These are phyloP conservation scores for Russula emetica DNA, from an alignment of 768 basidiomycete genomes.

Conservation along the genomic window DNA sequence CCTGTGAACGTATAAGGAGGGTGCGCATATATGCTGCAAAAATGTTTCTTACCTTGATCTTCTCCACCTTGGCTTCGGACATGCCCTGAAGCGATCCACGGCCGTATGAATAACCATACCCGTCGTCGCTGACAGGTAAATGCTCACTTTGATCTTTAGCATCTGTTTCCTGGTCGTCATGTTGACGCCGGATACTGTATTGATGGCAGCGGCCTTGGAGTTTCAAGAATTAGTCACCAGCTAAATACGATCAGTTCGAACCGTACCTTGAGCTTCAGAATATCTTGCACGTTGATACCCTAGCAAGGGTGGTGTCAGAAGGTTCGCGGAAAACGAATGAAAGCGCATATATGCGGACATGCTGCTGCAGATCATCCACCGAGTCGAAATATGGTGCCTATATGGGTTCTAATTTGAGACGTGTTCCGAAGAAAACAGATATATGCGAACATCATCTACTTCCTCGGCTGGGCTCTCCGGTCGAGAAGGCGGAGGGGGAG, in stretches of 20 bases:
- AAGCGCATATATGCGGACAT: constrained; percentile 29
- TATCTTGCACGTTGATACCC: constrained; percentile 96
- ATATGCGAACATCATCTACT: constrained; percentile 17
- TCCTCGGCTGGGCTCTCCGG: constrained; percentile 24
- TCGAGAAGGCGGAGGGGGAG: constrained; percentile 21
- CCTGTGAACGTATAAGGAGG: constrained; percentile 42
- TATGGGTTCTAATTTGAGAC: neutral
- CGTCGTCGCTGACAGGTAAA: neutral
- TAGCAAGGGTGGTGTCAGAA: constrained; percentile 33
- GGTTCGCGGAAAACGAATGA: neutral
- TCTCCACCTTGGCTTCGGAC: constrained; percentile 97
- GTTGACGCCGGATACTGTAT: constrained; percentile 81
- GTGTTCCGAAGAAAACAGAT: neutral
- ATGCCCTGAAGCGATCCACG: constrained; percentile 57
- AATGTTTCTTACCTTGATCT: constrained; percentile 65
- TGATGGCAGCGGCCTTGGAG: constrained; percentile 66
- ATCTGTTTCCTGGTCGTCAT: constrained; percentile 90
- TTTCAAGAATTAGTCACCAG: constrained; percentile 14
- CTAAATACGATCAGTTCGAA: constrained; percentile 13
- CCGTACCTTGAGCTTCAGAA: constrained; percentile 80
- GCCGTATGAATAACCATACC: constrained; percentile 6
- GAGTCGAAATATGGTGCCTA: constrained; percentile 32
- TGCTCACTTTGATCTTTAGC: constrained; percentile 82
- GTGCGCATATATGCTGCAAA: constrained; percentile 20
- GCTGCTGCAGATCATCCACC: constrained; percentile 34